A percentile compares a stretch with the other conserved stretches of the same genome.
Conservation (phyloP, 768 basidiomycete species). For the Boletus rubroflammeus region DNA sequence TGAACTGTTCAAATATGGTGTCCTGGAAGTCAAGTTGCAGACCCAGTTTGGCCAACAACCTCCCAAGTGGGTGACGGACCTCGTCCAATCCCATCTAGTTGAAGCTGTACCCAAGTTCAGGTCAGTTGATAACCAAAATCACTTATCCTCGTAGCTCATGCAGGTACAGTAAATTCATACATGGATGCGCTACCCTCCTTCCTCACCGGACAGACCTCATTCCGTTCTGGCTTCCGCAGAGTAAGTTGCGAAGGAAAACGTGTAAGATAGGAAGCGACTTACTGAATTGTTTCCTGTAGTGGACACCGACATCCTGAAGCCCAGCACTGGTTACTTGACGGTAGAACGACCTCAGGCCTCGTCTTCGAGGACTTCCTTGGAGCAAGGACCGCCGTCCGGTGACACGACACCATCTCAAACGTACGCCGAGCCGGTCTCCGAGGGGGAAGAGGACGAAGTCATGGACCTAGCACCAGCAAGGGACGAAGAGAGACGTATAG, state of each 20-base stretch:
- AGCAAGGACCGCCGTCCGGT: constrained; percentile 40
- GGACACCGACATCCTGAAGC: constrained; percentile 95
- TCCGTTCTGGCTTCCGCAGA: constrained; percentile 98
- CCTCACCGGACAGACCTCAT: constrained; percentile 93
- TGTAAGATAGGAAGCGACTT: not conserved
- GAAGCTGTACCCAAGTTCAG: constrained; percentile 98
- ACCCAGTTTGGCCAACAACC: constrained; percentile 95
- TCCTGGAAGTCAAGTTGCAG: constrained; percentile 96
- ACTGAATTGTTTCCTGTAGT: constrained; percentile 41
- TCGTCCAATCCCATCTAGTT: constrained; percentile 93
- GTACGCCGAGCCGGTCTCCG: constrained; percentile 90
- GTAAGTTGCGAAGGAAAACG: constrained; percentile 37
- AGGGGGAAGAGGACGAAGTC: constrained; percentile 90
- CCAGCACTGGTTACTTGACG: constrained; percentile 73
- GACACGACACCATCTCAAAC: constrained; percentile 38
- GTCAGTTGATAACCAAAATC: constrained; percentile 35
- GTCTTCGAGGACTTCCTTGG: constrained; percentile 47
- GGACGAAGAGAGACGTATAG: constrained; percentile 80
- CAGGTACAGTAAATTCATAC: constrained; percentile 78
- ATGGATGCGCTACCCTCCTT: constrained; percentile 90
- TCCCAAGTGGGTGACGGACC: constrained; percentile 92
- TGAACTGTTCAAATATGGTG: constrained; percentile 94
- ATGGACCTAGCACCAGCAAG: constrained; percentile 61
- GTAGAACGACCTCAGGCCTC: constrained; percentile 67
- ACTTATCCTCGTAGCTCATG: constrained; percentile 1